A percentile compares a stretch with the other conserved stretches of the same genome.
Conservation (phyloP, 306 rosid species). For the Vigna nakashimae region DNA sequence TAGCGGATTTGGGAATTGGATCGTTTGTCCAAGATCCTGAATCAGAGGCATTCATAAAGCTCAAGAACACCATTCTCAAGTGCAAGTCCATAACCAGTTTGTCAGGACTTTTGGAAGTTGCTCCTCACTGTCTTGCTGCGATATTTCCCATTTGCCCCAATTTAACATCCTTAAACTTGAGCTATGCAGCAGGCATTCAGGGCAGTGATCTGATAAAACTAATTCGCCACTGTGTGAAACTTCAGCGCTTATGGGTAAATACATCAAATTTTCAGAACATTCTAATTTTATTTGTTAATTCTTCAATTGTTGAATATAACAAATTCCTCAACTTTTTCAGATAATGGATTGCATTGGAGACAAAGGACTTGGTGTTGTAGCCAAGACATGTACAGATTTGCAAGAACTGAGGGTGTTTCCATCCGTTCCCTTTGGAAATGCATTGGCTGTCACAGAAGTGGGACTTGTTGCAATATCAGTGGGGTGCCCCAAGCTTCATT, state of each 20-base stretch:
- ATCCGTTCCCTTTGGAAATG: constrained; percentile 60
- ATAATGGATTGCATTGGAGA: constrained; percentile 90
- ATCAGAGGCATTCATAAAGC: constrained; percentile 55
- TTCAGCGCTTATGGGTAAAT: constrained; percentile 88
- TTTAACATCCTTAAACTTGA: constrained; percentile 80
- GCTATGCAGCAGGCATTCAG: constrained; percentile 85
- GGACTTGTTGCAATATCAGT: constrained; percentile 85
- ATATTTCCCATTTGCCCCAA: constrained; percentile 71
- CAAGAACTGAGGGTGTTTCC: constrained; percentile 94
- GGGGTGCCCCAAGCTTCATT: constrained; percentile 89
- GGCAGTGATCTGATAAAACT: constrained; percentile 66
- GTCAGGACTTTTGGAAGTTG: constrained; percentile 86
- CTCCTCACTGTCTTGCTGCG: constrained; percentile 69
- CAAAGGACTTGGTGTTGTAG: constrained; percentile 78
- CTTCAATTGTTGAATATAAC: constrained; percentile 3
- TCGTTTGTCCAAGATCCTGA: constrained; percentile 63
- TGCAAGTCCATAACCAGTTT: constrained; percentile 79
- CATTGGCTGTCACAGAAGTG: constrained; percentile 66
- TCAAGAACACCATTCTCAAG: constrained; percentile 55
- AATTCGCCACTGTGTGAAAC: constrained; percentile 63
- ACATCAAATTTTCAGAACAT: not conserved
- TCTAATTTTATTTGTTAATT: not conserved
- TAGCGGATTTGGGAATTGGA: constrained; percentile 83
- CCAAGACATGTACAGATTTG: constrained; percentile 75
- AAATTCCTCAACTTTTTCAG: constrained; percentile 51